Evolutionary conservation across 2,329 filamentous ascomycete genomes (phyloP).

Genomic region (Penicillium sp.): DNA sequence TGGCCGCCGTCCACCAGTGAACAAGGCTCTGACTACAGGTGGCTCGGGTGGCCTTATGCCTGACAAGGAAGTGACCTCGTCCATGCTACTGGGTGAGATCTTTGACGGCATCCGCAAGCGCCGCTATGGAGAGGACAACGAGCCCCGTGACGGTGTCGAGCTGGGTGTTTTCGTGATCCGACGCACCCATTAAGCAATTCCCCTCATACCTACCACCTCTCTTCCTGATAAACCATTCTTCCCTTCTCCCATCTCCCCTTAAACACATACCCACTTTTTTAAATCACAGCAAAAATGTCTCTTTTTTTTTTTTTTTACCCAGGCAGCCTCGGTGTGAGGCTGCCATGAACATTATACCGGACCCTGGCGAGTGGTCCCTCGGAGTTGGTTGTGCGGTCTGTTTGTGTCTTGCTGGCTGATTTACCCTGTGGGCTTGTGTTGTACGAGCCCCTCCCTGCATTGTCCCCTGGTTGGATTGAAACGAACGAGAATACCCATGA

Average conservation of each 20-base stretch:
- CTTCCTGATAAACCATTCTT: slow-evolving; percentile 12
- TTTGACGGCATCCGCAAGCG: slow-evolving; percentile 63
- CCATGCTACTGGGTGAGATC: slow-evolving; percentile 64
- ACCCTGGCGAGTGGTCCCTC: slow-evolving; percentile 23
- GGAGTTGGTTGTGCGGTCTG: slow-evolving; percentile 26
- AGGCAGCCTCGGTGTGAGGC: slow-evolving; percentile 1
- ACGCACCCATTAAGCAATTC: slow-evolving; percentile 42
- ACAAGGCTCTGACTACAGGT: slow-evolving; percentile 35
- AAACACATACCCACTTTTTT: slow-evolving; percentile 29
- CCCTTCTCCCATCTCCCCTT: slow-evolving; percentile 17
- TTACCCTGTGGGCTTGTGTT: slow-evolving; percentile 17
- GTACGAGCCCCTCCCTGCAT: slow-evolving; percentile 21
- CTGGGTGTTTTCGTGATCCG: slow-evolving; percentile 58
- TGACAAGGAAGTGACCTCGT: slow-evolving; percentile 57
- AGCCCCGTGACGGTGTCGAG: slow-evolving; percentile 53
- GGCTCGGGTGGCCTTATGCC: slow-evolving; percentile 38
- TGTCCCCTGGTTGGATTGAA: slow-evolving; percentile 26
- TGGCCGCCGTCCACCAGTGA: slow-evolving; percentile 41
- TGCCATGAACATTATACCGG: slow-evolving; percentile 25
- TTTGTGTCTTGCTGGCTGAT: slow-evolving; percentile 18
- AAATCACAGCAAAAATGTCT: slow-evolving; percentile 20
- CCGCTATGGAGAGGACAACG: slow-evolving; percentile 53
- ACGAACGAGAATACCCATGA: slow-evolving; percentile 43
- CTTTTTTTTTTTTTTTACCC: not conserved
- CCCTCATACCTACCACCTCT: not conserved